phyloP scores from a whole-genome alignment of 2,329 filamentous ascomycete species.

The Metarhizium rileyi region DNA sequence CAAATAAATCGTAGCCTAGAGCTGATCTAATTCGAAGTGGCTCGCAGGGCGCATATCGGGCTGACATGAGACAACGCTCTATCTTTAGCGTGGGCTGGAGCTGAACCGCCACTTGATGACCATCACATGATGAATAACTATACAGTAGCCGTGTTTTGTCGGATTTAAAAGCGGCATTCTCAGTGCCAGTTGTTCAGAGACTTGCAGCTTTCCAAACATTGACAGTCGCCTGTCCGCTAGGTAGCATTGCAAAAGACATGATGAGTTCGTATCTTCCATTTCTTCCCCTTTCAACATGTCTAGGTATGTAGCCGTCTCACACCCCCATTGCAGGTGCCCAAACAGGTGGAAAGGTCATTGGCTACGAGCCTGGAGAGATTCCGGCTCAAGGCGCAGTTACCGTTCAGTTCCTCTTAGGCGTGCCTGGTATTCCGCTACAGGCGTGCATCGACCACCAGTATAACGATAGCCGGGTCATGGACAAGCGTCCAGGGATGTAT shows the following conservation, averaged over 20 bases:
- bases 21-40: not conserved
- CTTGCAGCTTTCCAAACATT: too few relatives aligned
- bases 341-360: not conserved
- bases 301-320: not conserved
- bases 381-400: slow-evolving; percentile 1
- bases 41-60: not conserved
- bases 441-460: slow-evolving; percentile 8
- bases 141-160: too few relatives aligned
- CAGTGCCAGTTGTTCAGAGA: too few relatives aligned
- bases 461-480: slow-evolving; percentile 8
- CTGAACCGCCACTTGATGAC: too few relatives aligned
- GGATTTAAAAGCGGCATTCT: too few relatives aligned
- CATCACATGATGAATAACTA: too few relatives aligned
- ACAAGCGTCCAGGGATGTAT: slow-evolving; percentile 8
- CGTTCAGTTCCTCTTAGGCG: not conserved
- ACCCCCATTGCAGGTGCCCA: not conserved
- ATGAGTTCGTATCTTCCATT: not conserved
- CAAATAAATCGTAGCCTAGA: too few relatives aligned
- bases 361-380: slow-evolving; percentile 5
- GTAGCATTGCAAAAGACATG: too few relatives aligned
- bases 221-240: too few relatives aligned
- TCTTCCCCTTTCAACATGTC: not conserved
- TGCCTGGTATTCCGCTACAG: slow-evolving; percentile 4
- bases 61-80: too few relatives aligned
- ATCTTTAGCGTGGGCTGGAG: too few relatives aligned